These are phyloP conservation scores for Cronartium ribicola DNA, from an alignment of 1,284 basidiomycete species.

Conservation along the genomic window DNA sequence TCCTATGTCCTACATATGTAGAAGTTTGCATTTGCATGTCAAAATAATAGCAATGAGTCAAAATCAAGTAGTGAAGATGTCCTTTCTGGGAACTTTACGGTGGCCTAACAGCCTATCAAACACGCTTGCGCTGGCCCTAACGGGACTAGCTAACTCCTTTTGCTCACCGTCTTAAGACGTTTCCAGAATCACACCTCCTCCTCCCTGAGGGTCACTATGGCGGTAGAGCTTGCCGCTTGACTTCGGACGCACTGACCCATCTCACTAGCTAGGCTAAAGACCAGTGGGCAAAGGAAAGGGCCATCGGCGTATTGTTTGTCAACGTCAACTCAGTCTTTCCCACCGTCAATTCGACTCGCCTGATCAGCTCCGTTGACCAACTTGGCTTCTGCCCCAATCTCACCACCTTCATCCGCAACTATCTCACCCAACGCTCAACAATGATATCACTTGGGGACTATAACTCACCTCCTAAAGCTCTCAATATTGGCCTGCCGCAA, in stretches of 20 bases:
- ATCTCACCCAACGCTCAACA: neutral
- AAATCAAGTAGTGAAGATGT: no score
- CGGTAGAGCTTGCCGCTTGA: neutral
- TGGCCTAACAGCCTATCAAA: no score
- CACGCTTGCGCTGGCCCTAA: no score
- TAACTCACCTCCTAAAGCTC: neutral
- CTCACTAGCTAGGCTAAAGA: neutral
- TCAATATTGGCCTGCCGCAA: neutral
- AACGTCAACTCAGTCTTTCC: conserved; percentile 7
- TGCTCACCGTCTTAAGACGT: neutral
- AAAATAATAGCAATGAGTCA: no score
- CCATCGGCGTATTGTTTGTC: neutral
- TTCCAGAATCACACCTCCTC: neutral
- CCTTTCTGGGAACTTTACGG: no score
- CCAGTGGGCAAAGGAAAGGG: neutral
- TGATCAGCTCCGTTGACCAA: neutral
- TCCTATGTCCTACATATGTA: no score
- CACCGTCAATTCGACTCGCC: neutral
- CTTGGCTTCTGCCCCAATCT: neutral
- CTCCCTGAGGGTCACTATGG: neutral
- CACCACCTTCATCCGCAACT: neutral
- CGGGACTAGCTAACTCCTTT: no score
- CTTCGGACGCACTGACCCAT: neutral
- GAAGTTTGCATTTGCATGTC: no score
- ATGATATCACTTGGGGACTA: conserved; percentile 1